Base-by-base conservation (phyloP, 2,329 filamentous ascomycete species). In the Phaeosphaeriaceae sp. region DNA sequence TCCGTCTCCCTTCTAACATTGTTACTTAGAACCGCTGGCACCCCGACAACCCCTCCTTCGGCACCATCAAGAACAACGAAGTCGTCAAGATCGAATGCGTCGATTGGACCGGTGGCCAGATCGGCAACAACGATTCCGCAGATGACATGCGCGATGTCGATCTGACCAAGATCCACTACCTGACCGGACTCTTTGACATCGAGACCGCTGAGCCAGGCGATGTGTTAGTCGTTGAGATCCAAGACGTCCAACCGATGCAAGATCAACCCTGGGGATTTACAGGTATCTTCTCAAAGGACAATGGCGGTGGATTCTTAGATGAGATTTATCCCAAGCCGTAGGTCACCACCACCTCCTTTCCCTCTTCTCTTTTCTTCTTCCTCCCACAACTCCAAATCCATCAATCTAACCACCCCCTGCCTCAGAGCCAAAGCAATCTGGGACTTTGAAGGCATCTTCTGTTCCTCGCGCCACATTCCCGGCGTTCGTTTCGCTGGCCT, bases 21-120 rank as follows among this genome's bases (percentile, higher is more conserved):
- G n/a, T n/a, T n/a, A n/a, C n/a, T n/a, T n/a, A 93, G 91, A 97
- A 97, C 72, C 85, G 93, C 76, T 97, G 93, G 94, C 94, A 97
- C 73, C 94, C 94, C 35, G 93, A 97, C 65, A 90, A 92, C 52
- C 94, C 94, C 0, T 87, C 85, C 56, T 85, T 84, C 52, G 91
- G 84, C 30, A 88, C 85, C 1, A 93, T 97, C 71, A 89, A 91
- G 69, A 89, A 94, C 71, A 90, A 89, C 28, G 94, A 97, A 79
- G 91, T 91, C 0, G 93, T 97, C 66, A 97, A 96, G 79, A 97
- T 97, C 65, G 92, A 97, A 82, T 97, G 94, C 71, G 83, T 95
- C 8, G 92, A 96, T 80, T 96, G 92, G 73, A 81, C 79, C 0
- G 74, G 72, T 22, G 93, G 93, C 1, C 93, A 97, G 70, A 97